Percentiles rank a stretch among this genome's conserved stretches.
Evolutionary conservation across 2,329 filamentous ascomycete genomes (phyloP).

Genomic region (Epichloe hybrida): DNA sequence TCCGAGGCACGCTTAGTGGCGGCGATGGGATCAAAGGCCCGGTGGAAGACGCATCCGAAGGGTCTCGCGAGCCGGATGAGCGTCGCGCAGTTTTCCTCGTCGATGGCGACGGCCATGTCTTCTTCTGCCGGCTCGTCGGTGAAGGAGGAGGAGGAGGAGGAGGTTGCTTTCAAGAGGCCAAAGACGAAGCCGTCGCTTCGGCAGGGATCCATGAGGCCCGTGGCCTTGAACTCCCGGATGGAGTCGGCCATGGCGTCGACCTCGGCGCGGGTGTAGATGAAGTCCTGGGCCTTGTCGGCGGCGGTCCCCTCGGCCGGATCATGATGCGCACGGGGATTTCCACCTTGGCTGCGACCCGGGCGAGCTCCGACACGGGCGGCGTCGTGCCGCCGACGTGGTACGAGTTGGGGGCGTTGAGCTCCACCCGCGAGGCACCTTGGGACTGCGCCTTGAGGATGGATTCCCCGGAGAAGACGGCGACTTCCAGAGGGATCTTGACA

Average conservation of each 20-base stretch:
- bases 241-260: conserved; percentile 27
- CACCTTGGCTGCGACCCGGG: conserved; percentile 13
- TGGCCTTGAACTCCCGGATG: conserved; percentile 24
- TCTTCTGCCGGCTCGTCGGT: too few species aligned
- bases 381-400: conserved; percentile 39
- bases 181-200: conserved; percentile 45
- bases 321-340: conserved; percentile 36
- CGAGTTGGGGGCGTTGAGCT: conserved; percentile 39
- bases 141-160: too few species aligned
- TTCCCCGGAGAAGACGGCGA: conserved; percentile 37
- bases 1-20: conserved; percentile 9
- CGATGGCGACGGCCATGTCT: conserved; percentile 17
- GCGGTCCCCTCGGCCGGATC: conserved; percentile 33
- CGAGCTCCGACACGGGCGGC: conserved; percentile 28
- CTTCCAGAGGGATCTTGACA: conserved; percentile 28
- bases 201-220: conserved; percentile 22
- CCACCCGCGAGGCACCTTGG: conserved; percentile 35
- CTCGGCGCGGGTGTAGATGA: conserved; percentile 34
- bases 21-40: conserved; percentile 39
- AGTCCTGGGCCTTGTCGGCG: conserved; percentile 22
- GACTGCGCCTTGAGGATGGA: conserved; percentile 25
- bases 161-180: conserved; percentile 24
- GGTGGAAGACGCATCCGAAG: conserved; percentile 37
- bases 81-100: conserved; percentile 23
- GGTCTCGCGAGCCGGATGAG: conserved; percentile 30